A percentile compares a stretch with the other conserved stretches of the same genome.
Conservation (phyloP, 1,284 basidiomycete genomes). For the Malassezia vespertilionis region DNA sequence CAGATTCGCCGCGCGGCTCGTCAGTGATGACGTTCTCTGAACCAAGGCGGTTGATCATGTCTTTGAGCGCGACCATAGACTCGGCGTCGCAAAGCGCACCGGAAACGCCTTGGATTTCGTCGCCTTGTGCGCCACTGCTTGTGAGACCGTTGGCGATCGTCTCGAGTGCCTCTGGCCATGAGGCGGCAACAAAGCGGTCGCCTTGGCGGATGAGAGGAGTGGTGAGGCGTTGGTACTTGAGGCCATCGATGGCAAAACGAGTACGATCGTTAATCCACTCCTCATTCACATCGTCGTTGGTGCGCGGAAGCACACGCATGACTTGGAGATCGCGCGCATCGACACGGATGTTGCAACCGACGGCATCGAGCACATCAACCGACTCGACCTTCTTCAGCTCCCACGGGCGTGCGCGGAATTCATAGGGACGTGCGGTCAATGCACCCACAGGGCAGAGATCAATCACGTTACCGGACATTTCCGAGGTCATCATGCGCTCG, state of each 20-base stretch:
- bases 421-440: constrained; percentile 93
- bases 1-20: constrained; percentile 56
- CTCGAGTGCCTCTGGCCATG: constrained; percentile 83
- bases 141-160: constrained; percentile 69
- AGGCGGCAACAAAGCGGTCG: constrained; percentile 77
- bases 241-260: constrained; percentile 87
- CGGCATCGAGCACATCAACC: constrained; percentile 91
- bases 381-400: constrained; percentile 98
- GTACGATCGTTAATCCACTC: constrained; percentile 99
- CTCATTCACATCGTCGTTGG: constrained; percentile 97
- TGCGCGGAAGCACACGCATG: constrained; percentile 90
- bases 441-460: constrained; percentile 93
- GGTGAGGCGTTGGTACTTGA: constrained; percentile 89
- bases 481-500: constrained; percentile 92
- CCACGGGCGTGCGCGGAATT: constrained; percentile 94
- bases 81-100: constrained; percentile 90
- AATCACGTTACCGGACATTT: constrained; percentile 92
- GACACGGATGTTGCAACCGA: constrained; percentile 92
- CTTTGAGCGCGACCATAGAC: constrained; percentile 83
- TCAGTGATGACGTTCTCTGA: constrained; percentile 89
- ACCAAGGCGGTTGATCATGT: constrained; percentile 81
- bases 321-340: constrained; percentile 92
- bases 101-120: constrained; percentile 91
- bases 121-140: constrained; percentile 70
- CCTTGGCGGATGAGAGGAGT: constrained; percentile 81